Evolutionary conservation across 768 basidiomycete species (phyloP), one percentile per base, ranked within the genome.

Genomic region (Phanerochaete sordida): DNA sequence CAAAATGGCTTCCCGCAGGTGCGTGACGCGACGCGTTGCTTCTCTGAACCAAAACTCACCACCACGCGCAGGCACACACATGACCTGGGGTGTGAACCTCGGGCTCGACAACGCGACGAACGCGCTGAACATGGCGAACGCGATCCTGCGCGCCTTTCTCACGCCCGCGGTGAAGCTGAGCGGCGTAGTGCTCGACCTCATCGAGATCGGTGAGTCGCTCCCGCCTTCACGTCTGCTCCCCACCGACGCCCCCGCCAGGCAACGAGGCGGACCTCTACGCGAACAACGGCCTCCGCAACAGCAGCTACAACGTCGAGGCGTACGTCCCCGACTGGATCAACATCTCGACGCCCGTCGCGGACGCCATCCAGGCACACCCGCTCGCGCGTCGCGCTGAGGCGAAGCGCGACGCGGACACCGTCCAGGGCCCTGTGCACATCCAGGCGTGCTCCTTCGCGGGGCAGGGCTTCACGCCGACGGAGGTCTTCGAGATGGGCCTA

Each of bases 41-140:
- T 28, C 48, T 11, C 27, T 21, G 61, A 31, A 9, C 11, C 24
- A 39, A 39, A 44, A 50, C 35, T 33, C 52, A 52, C 28, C 4
- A 33, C 15, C 7, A 2, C 23, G 39, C 23, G 54, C 63, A 85
- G 85, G 80, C 26, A 86, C 85, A 11, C 80, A 78, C 52, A 83
- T 89, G 62, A 82, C 76, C 15, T 89, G 85, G 85, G 87, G 86
- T 15, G 73, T 88, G 49, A 88, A 90, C 69, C 72, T 88, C n/a
- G 85, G 84, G 6, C 68, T 64, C 13, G 64, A 60, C 62, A 69
- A 73, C 50, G 50, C 65, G 19, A 70, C 68, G 16, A 72, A 72
- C 60, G 70, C 70, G 13, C 66, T 67, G n/a, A 72, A 72, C 60
- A 70, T 72, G 70, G 70, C 68, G 2, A 65, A 66, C 23, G 52